Conservation (phyloP, 225 moss, liverwort and hornwort genomes). For the Bryum argenteum region DNA sequence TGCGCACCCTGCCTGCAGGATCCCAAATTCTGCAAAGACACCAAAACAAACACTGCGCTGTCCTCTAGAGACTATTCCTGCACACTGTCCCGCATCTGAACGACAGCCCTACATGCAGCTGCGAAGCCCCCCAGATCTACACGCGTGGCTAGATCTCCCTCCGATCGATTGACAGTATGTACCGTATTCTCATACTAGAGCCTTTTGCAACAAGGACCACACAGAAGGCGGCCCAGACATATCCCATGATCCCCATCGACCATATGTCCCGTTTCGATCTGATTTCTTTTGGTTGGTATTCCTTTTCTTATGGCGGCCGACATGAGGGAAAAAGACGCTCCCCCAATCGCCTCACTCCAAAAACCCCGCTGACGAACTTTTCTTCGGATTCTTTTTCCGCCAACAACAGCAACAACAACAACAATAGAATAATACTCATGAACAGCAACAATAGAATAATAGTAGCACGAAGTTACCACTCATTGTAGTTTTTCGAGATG, state of each 20-base stretch:
- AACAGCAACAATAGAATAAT: no score
- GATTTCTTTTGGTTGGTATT: constrained; percentile 34
- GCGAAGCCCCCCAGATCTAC: background rate
- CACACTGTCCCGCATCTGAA: constrained; percentile 36
- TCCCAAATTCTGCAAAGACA: constrained; percentile 3
- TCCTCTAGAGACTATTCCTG: background rate
- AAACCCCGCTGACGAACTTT: constrained; percentile 16
- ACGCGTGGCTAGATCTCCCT: background rate
- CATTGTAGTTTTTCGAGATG: no score
- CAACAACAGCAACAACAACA: no score
- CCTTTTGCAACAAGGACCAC: constrained; percentile 30
- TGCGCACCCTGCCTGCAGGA: constrained; percentile 13
- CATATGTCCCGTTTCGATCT: background rate
- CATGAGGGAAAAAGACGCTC: constrained; percentile 28
- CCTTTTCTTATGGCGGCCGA: constrained; percentile 48
- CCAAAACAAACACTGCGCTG: background rate
- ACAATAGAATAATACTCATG: no score
- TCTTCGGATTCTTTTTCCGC: constrained; percentile 1
- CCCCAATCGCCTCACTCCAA: constrained; percentile 20
- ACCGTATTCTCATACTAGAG: background rate
- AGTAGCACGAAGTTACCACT: no score
- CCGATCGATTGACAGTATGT: background rate
- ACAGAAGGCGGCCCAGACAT: constrained; percentile 20
- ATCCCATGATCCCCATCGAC: constrained; percentile 19
- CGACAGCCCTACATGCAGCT: constrained; percentile 27